Percentiles rank a stretch among this genome's conserved stretches.
Evolutionary conservation across 2,329 filamentous ascomycete species (phyloP).

Genomic region (Penicillium expansum): DNA sequence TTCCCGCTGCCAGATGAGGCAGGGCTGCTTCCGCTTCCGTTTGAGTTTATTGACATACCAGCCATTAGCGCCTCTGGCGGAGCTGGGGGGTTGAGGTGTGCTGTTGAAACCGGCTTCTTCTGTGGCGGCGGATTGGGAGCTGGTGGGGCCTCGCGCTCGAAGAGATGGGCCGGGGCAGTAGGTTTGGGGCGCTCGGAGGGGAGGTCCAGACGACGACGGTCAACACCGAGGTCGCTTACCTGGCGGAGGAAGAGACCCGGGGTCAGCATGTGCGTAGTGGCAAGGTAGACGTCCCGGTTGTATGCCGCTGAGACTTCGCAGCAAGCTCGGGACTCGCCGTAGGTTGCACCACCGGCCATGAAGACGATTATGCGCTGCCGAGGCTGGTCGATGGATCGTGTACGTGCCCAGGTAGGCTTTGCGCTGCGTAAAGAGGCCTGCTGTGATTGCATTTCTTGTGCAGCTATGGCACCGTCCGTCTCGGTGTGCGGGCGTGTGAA

Average conservation of each 20-base stretch:
- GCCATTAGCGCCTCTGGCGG: constrained; percentile 37
- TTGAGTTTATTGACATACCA: constrained; percentile 37
- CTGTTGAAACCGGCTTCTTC: constrained; percentile 22
- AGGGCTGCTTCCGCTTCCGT: constrained; percentile 26
- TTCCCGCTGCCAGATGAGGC: constrained; percentile 22
- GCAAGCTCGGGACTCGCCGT: constrained; percentile 82
- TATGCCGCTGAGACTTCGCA: constrained; percentile 76
- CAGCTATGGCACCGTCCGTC: constrained; percentile 38
- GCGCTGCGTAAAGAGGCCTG: constrained; percentile 80
- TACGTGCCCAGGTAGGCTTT: constrained; percentile 92
- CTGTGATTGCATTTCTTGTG: constrained; percentile 51
- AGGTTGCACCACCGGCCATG: constrained; percentile 92
- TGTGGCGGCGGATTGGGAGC: constrained; percentile 43
- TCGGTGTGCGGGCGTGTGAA: constrained; percentile 67
- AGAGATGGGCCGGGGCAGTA: constrained; percentile 81
- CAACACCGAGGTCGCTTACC: constrained; percentile 72
- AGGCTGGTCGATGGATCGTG: constrained; percentile 73
- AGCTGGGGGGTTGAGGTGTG: constrained; percentile 26
- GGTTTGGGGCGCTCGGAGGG: constrained; percentile 76
- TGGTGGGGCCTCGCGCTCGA: constrained; percentile 65
- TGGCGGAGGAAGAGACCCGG: constrained; percentile 81
- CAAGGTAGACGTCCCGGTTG: constrained; percentile 79
- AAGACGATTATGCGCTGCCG: constrained; percentile 89
- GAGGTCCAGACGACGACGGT: constrained; percentile 73
- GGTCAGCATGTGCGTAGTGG: constrained; percentile 88